Evolutionary conservation across 192 early-diverging fungal genomes (phyloP).

Genomic region (Coemansia sp.): DNA sequence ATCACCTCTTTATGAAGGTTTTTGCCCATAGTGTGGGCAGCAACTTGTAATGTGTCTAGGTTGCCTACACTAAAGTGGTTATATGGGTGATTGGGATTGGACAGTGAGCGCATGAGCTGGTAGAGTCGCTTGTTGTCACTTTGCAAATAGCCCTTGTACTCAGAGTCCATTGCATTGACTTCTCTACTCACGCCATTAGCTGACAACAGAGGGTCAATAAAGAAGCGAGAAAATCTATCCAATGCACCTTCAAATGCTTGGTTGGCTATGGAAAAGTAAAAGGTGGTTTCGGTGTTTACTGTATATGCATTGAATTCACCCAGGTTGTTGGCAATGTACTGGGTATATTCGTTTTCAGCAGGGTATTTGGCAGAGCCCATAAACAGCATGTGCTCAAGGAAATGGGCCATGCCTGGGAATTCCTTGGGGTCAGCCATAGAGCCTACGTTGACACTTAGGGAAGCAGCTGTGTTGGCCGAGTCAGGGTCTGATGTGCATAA

Average conservation of each 20-base stretch:
- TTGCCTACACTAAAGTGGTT: constrained; percentile 57
- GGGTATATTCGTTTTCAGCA: constrained; percentile 60
- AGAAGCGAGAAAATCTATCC: constrained; percentile 78
- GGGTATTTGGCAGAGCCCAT: constrained; percentile 71
- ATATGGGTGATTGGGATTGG: constrained; percentile 64
- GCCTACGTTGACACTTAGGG: constrained; percentile 63
- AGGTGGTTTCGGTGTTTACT: constrained; percentile 9
- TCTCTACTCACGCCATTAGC: constrained; percentile 80
- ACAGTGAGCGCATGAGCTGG: background rate
- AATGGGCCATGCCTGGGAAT: constrained; percentile 67
- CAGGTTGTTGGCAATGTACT: constrained; percentile 29
- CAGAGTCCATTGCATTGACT: constrained; percentile 89
- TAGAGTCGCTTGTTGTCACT: constrained; percentile 16
- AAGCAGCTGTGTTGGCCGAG: constrained; percentile 54
- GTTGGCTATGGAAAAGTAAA: constrained; percentile 13
- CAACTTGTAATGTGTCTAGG: constrained; percentile 69
- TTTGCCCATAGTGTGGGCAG: background rate
- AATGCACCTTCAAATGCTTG: constrained; percentile 58
- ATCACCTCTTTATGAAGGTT: constrained; percentile 62
- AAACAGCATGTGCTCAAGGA: constrained; percentile 71
- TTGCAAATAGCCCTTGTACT: constrained; percentile 84
- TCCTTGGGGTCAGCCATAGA: constrained; percentile 58
- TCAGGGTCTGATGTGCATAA: constrained; percentile 60
- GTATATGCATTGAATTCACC: constrained; percentile 37
- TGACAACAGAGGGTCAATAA: constrained; percentile 78